Conservation (phyloP, 139 green algal genomes). For the Spirogloea muscicola region DNA sequence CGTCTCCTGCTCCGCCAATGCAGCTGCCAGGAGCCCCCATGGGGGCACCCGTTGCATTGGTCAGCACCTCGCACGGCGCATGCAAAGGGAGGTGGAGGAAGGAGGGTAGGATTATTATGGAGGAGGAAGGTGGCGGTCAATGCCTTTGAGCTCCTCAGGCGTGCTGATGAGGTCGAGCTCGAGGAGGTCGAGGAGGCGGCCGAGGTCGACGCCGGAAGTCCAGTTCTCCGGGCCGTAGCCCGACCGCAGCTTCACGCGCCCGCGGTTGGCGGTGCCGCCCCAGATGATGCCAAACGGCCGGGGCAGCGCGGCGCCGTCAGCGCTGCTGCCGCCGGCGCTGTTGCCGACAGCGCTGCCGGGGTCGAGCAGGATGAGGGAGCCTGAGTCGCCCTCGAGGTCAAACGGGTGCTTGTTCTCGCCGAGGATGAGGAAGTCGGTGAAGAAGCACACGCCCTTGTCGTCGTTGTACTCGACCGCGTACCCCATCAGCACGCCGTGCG, state of each 20-base stretch:
- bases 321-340: too few species aligned
- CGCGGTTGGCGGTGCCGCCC: constrained; percentile 12
- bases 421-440: constrained; percentile 18
- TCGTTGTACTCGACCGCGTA: constrained; percentile 26
- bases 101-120: too few species aligned
- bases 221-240: constrained; percentile 3
- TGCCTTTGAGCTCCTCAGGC: too few species aligned
- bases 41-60: too few species aligned
- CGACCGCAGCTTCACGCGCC: not conserved
- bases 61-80: too few species aligned
- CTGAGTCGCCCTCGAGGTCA: constrained; percentile 6
- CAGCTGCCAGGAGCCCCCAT: too few species aligned
- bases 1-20: too few species aligned
- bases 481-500: constrained; percentile 2
- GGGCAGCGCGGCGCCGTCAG: constrained; percentile 4
- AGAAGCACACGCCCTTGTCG: not conserved
- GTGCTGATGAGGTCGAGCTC: too few species aligned
- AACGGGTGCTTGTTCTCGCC: constrained; percentile 10
- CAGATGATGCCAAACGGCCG: constrained; percentile 11
- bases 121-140: too few species aligned
- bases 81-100: too few species aligned
- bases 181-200: constrained; percentile 3
- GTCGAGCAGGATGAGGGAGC: constrained; percentile 5
- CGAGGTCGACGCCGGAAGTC: constrained; percentile 4
- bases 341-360: not conserved